phyloP scores from a whole-genome alignment of 331 rosid genomes.

The Cydonia oblonga region DNA sequence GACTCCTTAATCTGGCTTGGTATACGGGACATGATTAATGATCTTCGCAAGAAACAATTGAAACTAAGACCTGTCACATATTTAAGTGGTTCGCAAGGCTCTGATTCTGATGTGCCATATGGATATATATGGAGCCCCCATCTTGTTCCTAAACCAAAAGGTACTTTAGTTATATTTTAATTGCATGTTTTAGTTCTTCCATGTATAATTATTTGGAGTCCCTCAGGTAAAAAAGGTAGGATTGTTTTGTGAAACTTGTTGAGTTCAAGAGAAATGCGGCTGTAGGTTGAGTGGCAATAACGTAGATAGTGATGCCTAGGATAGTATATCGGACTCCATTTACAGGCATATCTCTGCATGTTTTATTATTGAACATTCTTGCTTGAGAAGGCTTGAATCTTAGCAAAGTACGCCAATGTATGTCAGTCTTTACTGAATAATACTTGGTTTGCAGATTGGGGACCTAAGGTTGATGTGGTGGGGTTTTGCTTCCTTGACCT shows the following conservation, averaged over 20 bases:
- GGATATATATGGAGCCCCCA: conserved; percentile 99
- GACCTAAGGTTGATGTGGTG: conserved; percentile 85
- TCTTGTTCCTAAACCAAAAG: conserved; percentile 99
- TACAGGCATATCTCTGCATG: not conserved
- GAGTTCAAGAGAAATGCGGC: not conserved
- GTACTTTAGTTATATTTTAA: conserved; percentile 30
- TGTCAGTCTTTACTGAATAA: conserved; percentile 1
- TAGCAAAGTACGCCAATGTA: not conserved
- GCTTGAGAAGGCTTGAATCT: not conserved
- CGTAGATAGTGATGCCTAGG: not conserved
- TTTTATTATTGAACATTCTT: not conserved
- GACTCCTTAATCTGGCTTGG: conserved; percentile 97
- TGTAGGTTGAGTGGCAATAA: not conserved
- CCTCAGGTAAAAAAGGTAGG: not conserved
- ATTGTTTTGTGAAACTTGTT: not conserved
- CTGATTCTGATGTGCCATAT: conserved; percentile 74
- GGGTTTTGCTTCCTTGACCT: conserved; percentile 99
- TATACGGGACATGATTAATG: conserved; percentile 94
- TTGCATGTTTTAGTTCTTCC: conserved; percentile 5
- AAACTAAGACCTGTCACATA: conserved; percentile 89
- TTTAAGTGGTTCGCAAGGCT: conserved; percentile 97
- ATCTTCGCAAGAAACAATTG: conserved; percentile 79
- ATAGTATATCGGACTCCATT: not conserved
- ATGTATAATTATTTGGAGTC: not conserved
- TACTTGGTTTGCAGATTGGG: conserved; percentile 78